Evolutionary conservation across 2,329 filamentous ascomycete genomes (phyloP).

Genomic region (Stachybotrys chlorohalonatus): DNA sequence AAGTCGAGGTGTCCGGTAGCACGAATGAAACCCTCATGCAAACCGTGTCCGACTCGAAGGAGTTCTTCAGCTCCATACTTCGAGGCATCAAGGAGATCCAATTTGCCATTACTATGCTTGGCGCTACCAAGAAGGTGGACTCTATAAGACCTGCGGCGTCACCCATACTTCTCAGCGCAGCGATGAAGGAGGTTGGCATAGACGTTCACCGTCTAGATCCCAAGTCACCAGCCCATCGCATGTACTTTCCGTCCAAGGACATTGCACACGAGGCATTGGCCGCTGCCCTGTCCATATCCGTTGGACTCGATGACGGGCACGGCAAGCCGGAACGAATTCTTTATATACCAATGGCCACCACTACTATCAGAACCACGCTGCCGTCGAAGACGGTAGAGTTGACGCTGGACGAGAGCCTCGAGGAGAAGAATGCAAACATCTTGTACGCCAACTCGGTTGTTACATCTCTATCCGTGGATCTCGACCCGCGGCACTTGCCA

Average conservation of each 20-base stretch:
- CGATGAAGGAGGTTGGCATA: slow-evolving; percentile 93
- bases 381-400: slow-evolving; percentile 90
- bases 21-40: slow-evolving; percentile 62
- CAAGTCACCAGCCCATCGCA: slow-evolving; percentile 88
- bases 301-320: slow-evolving; percentile 85
- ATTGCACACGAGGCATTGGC: slow-evolving; percentile 91
- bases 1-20: slow-evolving; percentile 60
- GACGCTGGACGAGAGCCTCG: slow-evolving; percentile 58
- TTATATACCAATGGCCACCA: slow-evolving; percentile 96
- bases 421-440: slow-evolving; percentile 90
- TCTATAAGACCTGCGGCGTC: slow-evolving; percentile 55
- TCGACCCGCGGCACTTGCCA: slow-evolving; percentile 86
- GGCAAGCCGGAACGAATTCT: slow-evolving; percentile 78
- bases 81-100: slow-evolving; percentile 94
- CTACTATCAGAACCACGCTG: slow-evolving; percentile 84
- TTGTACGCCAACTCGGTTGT: slow-evolving; percentile 93
- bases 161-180: slow-evolving; percentile 75
- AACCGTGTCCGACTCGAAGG: slow-evolving; percentile 83
- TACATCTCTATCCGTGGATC: slow-evolving; percentile 87
- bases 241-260: slow-evolving; percentile 93
- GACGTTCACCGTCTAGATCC: slow-evolving; percentile 87
- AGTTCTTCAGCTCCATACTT: slow-evolving; percentile 82
- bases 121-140: slow-evolving; percentile 71
- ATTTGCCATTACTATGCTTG: slow-evolving; percentile 85
- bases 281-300: slow-evolving; percentile 83